phyloP scores from a whole-genome alignment of 2,329 filamentous ascomycete species.

The Zymoseptoria brevis region DNA sequence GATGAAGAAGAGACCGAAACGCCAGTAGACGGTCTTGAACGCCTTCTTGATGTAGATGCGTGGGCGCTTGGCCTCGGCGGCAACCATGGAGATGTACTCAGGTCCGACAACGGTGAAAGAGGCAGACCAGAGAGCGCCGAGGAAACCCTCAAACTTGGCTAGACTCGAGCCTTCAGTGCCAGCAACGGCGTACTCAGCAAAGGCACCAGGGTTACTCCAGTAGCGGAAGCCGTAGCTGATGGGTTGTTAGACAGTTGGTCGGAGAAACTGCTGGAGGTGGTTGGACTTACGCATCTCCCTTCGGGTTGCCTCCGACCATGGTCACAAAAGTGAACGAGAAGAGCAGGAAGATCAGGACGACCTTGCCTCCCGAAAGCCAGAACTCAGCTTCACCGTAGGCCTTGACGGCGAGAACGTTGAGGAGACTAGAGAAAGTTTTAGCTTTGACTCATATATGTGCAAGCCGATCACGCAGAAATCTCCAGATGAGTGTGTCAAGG shows the following conservation, averaged over 20 bases:
- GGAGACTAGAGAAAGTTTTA: conserved; percentile 5
- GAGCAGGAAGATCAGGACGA: conserved; percentile 25
- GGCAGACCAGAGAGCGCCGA: conserved; percentile 32
- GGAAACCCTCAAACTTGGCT: conserved; percentile 31
- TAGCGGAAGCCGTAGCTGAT: conserved; percentile 35
- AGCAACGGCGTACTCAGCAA: conserved; percentile 22
- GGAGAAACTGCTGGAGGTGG: background rate
- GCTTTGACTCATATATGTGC: conserved; percentile 1
- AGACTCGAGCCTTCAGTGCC: conserved; percentile 16
- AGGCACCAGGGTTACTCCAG: conserved; percentile 31
- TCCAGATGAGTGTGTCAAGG: background rate
- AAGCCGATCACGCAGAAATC: background rate
- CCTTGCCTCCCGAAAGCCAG: conserved; percentile 47
- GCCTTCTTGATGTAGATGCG: conserved; percentile 40
- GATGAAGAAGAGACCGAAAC: conserved; percentile 44
- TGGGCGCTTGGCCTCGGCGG: conserved; percentile 41
- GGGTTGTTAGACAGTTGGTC: background rate
- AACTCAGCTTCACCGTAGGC: conserved; percentile 39
- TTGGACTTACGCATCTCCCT: conserved; percentile 21
- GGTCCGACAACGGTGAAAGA: conserved; percentile 34
- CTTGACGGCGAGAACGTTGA: conserved; percentile 39
- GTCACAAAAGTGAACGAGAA: conserved; percentile 28
- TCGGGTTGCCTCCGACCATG: conserved; percentile 28
- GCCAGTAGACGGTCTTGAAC: conserved; percentile 44
- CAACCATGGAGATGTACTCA: conserved; percentile 44